Evolutionary conservation across 2,329 filamentous ascomycete species (phyloP).

Genomic region (Fusarium musae): DNA sequence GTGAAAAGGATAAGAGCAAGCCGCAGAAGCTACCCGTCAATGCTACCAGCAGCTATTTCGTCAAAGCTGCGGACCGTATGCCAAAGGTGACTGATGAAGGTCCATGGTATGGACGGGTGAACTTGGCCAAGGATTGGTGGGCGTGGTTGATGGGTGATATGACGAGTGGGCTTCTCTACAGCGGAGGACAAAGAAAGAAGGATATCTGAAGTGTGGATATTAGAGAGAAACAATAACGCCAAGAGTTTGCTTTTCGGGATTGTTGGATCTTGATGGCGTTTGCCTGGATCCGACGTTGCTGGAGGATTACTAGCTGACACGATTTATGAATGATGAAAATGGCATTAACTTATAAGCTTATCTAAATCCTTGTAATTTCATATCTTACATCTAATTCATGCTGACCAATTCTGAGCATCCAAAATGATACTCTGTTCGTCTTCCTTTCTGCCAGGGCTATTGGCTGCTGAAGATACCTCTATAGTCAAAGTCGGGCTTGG

Average conservation of each 20-base stretch:
- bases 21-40: conserved; percentile 43
- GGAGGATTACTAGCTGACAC: not conserved
- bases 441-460: not conserved
- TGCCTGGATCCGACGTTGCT: not conserved
- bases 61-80: conserved; percentile 50
- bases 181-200: conserved; percentile 41
- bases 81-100: conserved; percentile 50
- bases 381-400: not conserved
- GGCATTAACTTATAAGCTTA: not conserved
- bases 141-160: conserved; percentile 47
- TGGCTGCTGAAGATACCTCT: not conserved
- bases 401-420: not conserved
- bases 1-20: conserved; percentile 36
- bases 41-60: conserved; percentile 50
- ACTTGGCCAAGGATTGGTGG: conserved; percentile 46
- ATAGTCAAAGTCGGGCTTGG: not conserved
- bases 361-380: too few relatives aligned
- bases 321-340: not conserved
- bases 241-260: not conserved
- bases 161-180: conserved; percentile 48
- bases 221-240: not conserved
- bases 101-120: conserved; percentile 51
- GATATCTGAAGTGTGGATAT: not conserved
- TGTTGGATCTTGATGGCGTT: not conserved
- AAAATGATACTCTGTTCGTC: not conserved